Conservation (phyloP, 2,329 filamentous ascomycete genomes). For the Apiospora koreana region DNA sequence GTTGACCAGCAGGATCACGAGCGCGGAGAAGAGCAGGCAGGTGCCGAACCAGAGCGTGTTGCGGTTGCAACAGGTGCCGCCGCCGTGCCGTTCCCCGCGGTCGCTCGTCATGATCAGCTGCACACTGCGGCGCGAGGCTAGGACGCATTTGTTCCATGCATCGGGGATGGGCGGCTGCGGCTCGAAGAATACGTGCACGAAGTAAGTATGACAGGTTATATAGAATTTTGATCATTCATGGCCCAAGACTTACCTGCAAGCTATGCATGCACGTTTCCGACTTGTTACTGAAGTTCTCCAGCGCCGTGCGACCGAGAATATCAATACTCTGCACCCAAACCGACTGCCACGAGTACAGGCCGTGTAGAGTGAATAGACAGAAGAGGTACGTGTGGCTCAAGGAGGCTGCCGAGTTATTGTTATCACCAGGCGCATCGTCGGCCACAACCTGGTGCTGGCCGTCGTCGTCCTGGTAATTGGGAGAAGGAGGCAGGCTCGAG, state of each 20-base stretch:
- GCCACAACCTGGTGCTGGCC: slow-evolving; percentile 37
- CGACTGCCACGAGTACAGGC: slow-evolving; percentile 38
- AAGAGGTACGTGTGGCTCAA: slow-evolving; percentile 40
- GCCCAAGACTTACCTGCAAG: neutral
- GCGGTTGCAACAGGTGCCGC: neutral
- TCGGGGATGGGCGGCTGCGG: slow-evolving; percentile 19
- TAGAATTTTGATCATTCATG: neutral
- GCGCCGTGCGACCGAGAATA: slow-evolving; percentile 26
- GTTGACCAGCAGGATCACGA: slow-evolving; percentile 27
- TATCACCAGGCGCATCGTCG: slow-evolving; percentile 21
- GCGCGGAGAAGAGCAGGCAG: slow-evolving; percentile 27
- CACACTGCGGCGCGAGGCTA: slow-evolving; percentile 23
- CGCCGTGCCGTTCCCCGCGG: slow-evolving; percentile 21
- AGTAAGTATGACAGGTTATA: neutral
- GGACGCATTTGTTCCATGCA: slow-evolving; percentile 24
- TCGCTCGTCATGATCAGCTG: slow-evolving; percentile 20
- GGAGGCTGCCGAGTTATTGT: slow-evolving; percentile 22
- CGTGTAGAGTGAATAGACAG: slow-evolving; percentile 38
- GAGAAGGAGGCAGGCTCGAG: slow-evolving; percentile 11
- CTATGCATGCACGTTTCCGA: slow-evolving; percentile 17
- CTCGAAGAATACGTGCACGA: neutral
- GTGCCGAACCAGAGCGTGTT: slow-evolving; percentile 22
- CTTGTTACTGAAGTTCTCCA: slow-evolving; percentile 25
- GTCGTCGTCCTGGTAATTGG: slow-evolving; percentile 33
- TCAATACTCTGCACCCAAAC: slow-evolving; percentile 39